These are phyloP conservation scores for Fraxinus sp. DNA, from an alignment of 305 asterid genomes.

Conservation along the genomic window DNA sequence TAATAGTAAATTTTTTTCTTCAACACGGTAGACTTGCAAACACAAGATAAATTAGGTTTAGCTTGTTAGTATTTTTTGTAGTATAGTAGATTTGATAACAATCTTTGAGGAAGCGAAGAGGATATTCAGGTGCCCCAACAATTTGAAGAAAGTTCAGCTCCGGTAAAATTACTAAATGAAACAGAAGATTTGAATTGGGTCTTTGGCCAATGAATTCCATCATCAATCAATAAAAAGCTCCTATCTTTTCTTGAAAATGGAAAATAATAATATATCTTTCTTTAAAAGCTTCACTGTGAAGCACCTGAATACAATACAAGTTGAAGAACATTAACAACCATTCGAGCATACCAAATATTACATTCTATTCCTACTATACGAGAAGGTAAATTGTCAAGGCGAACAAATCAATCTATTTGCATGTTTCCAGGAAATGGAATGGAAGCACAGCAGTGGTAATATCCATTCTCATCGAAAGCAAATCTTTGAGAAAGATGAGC, in stretches of 20 bases:
- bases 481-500: conserved; percentile 91
- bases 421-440: conserved; percentile 59
- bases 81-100: neutral
- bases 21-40: neutral
- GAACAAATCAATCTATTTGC: conserved; percentile 36
- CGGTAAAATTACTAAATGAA: neutral
- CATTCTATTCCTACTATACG: conserved; percentile 3
- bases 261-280: neutral
- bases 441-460: conserved; percentile 84
- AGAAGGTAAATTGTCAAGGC: neutral
- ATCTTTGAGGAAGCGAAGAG: neutral
- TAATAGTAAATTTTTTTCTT: neutral
- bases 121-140: neutral
- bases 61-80: neutral
- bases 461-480: conserved; percentile 64
- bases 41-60: neutral
- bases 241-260: neutral
- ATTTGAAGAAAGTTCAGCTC: neutral
- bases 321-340: neutral
- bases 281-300: neutral
- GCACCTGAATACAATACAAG: neutral
- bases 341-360: neutral
- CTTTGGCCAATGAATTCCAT: neutral
- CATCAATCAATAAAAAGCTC: neutral
- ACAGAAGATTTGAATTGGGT: neutral